Percentiles rank a stretch among this genome's conserved stretches.
Evolutionary conservation across 2,329 filamentous ascomycete genomes (phyloP).

Genomic region (Balansia obtecta): DNA sequence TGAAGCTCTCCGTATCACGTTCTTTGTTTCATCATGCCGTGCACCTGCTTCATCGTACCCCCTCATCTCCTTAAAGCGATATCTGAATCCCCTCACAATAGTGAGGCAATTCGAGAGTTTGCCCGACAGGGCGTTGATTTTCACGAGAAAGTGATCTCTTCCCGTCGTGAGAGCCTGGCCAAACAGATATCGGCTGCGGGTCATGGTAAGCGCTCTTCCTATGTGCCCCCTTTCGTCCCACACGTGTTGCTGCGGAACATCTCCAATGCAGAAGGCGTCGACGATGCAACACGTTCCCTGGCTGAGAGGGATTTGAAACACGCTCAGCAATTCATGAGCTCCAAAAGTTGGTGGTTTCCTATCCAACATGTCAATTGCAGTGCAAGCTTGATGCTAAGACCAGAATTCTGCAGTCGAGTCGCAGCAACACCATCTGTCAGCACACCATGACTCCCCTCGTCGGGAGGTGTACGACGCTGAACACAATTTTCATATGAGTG

Average conservation of each 20-base stretch:
- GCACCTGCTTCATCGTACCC: slow-evolving; percentile 29
- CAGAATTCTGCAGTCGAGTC: neutral
- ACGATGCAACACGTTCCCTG: slow-evolving; percentile 23
- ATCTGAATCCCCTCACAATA: slow-evolving; percentile 25
- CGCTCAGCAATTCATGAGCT: slow-evolving; percentile 18
- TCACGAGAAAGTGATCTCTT: slow-evolving; percentile 17
- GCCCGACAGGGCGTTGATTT: slow-evolving; percentile 24
- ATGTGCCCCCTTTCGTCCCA: slow-evolving; percentile 24
- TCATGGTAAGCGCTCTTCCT: slow-evolving; percentile 8
- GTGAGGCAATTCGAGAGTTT: slow-evolving; percentile 21
- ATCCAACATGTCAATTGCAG: neutral
- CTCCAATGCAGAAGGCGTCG: slow-evolving; percentile 23
- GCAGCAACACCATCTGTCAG: neutral
- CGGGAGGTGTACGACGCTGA: slow-evolving; percentile 34
- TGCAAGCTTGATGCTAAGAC: neutral
- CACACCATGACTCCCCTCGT: slow-evolving; percentile 18
- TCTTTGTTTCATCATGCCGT: slow-evolving; percentile 8
- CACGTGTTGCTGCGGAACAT: slow-evolving; percentile 26
- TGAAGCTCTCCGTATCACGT: neutral
- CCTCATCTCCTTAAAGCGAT: slow-evolving; percentile 33
- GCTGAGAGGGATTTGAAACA: slow-evolving; percentile 28
- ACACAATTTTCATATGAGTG: slow-evolving; percentile 20
- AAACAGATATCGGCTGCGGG: slow-evolving; percentile 18
- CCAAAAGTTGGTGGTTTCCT: slow-evolving; percentile 9
- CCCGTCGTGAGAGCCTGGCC: slow-evolving; percentile 23